Evolutionary conservation across 2,329 filamentous ascomycete species (phyloP), one percentile per base, ranked within the genome.

Genomic region (Claviceps quebecensis): DNA sequence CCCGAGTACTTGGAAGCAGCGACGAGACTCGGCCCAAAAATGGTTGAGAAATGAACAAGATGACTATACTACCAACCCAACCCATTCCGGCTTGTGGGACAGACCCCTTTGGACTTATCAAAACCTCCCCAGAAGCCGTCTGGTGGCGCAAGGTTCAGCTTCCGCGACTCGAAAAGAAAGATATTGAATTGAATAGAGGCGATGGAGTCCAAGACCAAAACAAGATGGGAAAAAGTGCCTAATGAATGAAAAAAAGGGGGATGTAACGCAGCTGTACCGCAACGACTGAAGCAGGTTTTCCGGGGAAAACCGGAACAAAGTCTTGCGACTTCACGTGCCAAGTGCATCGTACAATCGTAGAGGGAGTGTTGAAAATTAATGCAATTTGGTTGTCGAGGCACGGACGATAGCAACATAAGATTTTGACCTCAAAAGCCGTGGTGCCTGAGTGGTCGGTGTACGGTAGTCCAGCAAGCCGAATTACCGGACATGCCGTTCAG

Each of bases 401-500:
- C 39, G 39, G 7, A 16, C 39, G 23, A 40, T 22, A 17, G 39
- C 26, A 49, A 19, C 23, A 44, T 34, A 13, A 37, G 13, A 23
- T 3, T n/a, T 17, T 11, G 8, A 9, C 29, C 39, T 19, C 13
- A 49, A 41, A 29, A 44, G 29, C 17, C 17, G 6, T 16, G 14
- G 29, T 11, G 39, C 26, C 22, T 54, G 49, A 47, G 22, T 47
- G 36, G 16, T 47, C 45, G 17, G 29, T 36, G 3, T 47, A 46
- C 45, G 56, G 53, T 52, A 54, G 53, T 56, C 55, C 49, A 51
- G 48, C 52, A 29, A 52, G 46, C 41, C 57, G 59, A 56, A 63
- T 62, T 59, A 69, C 66, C 66, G 63, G 67, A 59, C 64, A 59
- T 68, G 67, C 67, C 67, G 63, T 69, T 66, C 66, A 67, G 64